A percentile compares a stretch with the other conserved stretches of the same genome.
Conservation (phyloP, 139 green algal genomes). For the Ulvella scutata region DNA sequence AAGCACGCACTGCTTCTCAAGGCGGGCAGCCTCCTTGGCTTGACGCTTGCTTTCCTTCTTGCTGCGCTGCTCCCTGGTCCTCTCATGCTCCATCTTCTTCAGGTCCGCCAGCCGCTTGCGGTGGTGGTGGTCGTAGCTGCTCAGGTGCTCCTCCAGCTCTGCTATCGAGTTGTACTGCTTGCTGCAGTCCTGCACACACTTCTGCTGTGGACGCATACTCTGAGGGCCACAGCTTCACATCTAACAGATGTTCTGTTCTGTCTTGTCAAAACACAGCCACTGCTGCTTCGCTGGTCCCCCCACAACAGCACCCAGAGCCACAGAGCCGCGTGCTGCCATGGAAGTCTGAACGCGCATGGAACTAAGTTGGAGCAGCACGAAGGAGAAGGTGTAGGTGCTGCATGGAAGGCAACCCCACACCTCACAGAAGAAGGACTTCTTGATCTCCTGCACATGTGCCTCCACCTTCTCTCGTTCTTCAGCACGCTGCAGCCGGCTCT, state of each 20-base stretch:
- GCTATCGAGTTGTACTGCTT: slow-evolving; percentile 78
- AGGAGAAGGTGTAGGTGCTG: neutral
- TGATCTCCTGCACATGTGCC: slow-evolving; percentile 48
- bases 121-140: slow-evolving; percentile 81
- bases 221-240: neutral
- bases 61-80: neutral
- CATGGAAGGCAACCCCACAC: slow-evolving; percentile 16
- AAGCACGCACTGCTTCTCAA: neutral
- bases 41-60: slow-evolving; percentile 6
- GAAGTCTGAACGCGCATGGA: neutral
- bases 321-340: neutral
- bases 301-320: too few relatives aligned
- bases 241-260: neutral
- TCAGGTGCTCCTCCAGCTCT: slow-evolving; percentile 78
- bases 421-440: slow-evolving; percentile 69
- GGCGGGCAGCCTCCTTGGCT: neutral
- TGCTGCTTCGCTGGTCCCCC: too few relatives aligned
- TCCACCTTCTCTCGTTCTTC: slow-evolving; percentile 49
- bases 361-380: neutral
- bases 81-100: slow-evolving; percentile 7
- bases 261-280: neutral
- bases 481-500: slow-evolving; percentile 37
- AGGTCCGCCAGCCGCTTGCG: slow-evolving; percentile 14
- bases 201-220: too few relatives aligned
- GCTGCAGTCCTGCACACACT: slow-evolving; percentile 62